A percentile compares a stretch with the other conserved stretches of the same genome.
These are phyloP conservation scores for Piper longum DNA, from an alignment of 164 flowering plant species.

Conservation along the genomic window DNA sequence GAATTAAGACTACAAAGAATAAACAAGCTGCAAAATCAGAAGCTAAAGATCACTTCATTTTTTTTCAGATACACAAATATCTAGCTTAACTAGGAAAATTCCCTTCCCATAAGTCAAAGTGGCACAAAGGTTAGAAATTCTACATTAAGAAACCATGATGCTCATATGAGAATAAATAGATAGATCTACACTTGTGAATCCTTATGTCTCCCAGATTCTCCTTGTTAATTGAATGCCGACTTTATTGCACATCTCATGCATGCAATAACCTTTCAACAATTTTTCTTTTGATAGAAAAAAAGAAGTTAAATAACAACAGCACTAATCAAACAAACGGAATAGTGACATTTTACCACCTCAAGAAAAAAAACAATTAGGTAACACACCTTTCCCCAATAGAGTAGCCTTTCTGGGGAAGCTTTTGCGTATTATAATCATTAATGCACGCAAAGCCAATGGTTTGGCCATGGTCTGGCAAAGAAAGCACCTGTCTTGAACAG, in stretches of 20 bases:
- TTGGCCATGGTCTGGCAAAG: constrained; percentile 45
- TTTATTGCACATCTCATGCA: no score
- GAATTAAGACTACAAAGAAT: neutral
- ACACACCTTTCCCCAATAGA: constrained; percentile 64
- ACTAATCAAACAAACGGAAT: no score
- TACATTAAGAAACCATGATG: neutral
- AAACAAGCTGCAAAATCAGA: neutral
- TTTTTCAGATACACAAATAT: neutral
- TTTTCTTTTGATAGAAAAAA: neutral
- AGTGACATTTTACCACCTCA: neutral
- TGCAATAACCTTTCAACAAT: neutral
- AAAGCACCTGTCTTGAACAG: constrained; percentile 45
- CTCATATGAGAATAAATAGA: neutral
- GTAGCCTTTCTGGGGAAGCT: constrained; percentile 39
- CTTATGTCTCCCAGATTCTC: no score
- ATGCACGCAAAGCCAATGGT: constrained; percentile 65
- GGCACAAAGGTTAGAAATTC: neutral
- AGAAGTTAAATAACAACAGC: neutral
- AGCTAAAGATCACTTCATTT: neutral
- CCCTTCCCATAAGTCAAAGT: no score
- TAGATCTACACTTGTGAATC: neutral
- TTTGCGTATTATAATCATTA: constrained; percentile 80
- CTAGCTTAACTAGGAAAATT: no score
- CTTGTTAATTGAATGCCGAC: neutral
- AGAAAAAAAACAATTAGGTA: neutral